Evolutionary conservation across 345 rosid genomes (phyloP), one percentile per base, ranked within the genome.

Genomic region (Syzygium aqueum): DNA sequence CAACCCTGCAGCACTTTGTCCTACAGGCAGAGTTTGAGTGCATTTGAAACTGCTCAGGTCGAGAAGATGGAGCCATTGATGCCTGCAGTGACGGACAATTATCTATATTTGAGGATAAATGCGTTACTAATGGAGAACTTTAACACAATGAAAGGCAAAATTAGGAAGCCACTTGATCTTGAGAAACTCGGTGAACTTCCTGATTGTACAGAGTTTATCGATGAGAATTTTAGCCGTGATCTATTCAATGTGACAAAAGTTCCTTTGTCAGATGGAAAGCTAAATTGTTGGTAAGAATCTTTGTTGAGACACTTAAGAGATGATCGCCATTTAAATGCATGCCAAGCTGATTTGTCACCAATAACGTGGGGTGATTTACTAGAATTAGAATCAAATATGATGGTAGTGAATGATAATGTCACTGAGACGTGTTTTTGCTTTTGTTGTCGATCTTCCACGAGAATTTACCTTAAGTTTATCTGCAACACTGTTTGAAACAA

Each of bases 1-100:
- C 90, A 86, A 84, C 86, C 86, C 40, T 88, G 86, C 53, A 67
- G 87, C 52, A 86, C 73, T 54, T 86, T 53, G 2, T 57, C 46
- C 17, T 86, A 84, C 28, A 37, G 83, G 28, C 16, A 9, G 22
- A 57, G 51, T 50, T 16, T 23, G 43, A 57, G 51, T 37, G 59
- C 63, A 6, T 57, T 33, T 2, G 49, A 61, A 86, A 78, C 30
- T 59, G n/a, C 77, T 28, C 85, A 46, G 28, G 1, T 46, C 16
- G 50, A 83, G 85, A 13, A 46, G 50, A 49, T 17, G n/a, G 25
- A n/a, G 85, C 25, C 22, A 83, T 49, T 46, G 27, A 49, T n/a
- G 15, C 85, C 83, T 21, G 83, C 27, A 83, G 85, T 17, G 85
- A 37, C 12, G 13, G 53, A 40, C 43, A 11, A 83, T 40, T 83